phyloP scores from a whole-genome alignment of 768 basidiomycete genomes.

The Leccinum sublutescens region DNA sequence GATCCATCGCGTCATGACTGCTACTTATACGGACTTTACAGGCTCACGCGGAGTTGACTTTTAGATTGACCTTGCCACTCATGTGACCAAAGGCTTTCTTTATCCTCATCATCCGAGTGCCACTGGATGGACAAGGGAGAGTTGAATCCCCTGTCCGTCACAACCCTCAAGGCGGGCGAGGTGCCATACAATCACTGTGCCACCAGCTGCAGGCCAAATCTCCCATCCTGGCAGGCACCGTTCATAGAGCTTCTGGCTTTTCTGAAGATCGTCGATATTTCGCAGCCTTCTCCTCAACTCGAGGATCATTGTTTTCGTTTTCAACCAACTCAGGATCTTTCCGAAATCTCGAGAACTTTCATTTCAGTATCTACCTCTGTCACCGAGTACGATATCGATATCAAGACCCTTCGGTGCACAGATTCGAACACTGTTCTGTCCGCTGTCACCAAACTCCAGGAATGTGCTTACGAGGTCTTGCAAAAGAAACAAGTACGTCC shows the following conservation, averaged over 20 bases:
- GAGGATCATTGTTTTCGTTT: conserved; percentile 11
- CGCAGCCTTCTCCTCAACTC: not conserved
- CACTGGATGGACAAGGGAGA: conserved; percentile 7
- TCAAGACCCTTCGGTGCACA: not conserved
- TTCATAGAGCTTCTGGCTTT: conserved; percentile 12
- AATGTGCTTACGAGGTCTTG: conserved; percentile 8
- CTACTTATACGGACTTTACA: not conserved
- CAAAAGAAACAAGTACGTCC: conserved; percentile 4
- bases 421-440: not conserved
- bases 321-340: conserved; percentile 14
- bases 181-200: not conserved
- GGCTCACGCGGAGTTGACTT: conserved; percentile 8
- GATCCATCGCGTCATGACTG: not conserved
- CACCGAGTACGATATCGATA: conserved; percentile 8
- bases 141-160: not conserved
- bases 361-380: conserved; percentile 6
- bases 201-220: not conserved
- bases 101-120: conserved; percentile 10
- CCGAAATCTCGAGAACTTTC: conserved; percentile 10
- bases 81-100: conserved; percentile 7
- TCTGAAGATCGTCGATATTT: conserved; percentile 2
- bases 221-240: conserved; percentile 8
- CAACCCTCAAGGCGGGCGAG: conserved; percentile 3
- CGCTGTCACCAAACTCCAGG: conserved; percentile 4
- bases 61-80: not conserved